phyloP scores from a whole-genome alignment of 768 basidiomycete genomes.

The Cystofilobasidium bisporidii region DNA sequence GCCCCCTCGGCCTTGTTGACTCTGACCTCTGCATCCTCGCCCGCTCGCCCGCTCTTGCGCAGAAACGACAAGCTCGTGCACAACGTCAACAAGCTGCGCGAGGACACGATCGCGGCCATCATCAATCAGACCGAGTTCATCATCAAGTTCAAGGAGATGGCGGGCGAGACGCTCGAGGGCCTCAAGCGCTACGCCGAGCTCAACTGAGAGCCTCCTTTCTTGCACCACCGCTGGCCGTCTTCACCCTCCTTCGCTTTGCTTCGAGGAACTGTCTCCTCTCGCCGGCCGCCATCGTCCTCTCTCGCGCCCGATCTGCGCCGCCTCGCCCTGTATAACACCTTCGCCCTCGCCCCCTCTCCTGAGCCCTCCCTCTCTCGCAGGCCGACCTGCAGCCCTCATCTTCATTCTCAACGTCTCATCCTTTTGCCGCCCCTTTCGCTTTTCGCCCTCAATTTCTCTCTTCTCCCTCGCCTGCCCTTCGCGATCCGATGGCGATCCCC shows the following conservation, averaged over 20 bases:
- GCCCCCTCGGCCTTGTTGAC: no score
- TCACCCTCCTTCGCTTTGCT: background rate
- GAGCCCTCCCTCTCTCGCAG: background rate
- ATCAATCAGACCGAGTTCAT: constrained; percentile 24
- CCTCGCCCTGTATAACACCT: background rate
- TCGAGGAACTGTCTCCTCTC: no score
- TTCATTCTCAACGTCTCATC: no score
- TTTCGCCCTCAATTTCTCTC: no score
- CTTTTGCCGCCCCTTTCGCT: no score
- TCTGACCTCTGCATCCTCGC: background rate
- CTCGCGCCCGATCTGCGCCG: no score
- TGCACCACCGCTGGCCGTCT: background rate
- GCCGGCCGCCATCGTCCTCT: background rate
- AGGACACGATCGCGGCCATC: constrained; percentile 19
- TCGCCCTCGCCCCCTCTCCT: background rate
- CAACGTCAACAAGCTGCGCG: constrained; percentile 16
- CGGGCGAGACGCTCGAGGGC: constrained; percentile 23
- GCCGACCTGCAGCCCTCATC: no score
- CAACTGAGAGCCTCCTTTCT: constrained; percentile 11
- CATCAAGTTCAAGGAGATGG: constrained; percentile 27
- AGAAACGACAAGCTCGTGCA: constrained; percentile 26
- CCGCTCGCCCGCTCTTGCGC: background rate
- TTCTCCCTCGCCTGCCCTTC: no score
- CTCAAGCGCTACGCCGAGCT: constrained; percentile 26
- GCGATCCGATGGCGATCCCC: no score